Percentiles rank a stretch among this genome's conserved stretches.
Evolutionary conservation across 768 basidiomycete genomes (phyloP).

Genomic region (Russula virescens): DNA sequence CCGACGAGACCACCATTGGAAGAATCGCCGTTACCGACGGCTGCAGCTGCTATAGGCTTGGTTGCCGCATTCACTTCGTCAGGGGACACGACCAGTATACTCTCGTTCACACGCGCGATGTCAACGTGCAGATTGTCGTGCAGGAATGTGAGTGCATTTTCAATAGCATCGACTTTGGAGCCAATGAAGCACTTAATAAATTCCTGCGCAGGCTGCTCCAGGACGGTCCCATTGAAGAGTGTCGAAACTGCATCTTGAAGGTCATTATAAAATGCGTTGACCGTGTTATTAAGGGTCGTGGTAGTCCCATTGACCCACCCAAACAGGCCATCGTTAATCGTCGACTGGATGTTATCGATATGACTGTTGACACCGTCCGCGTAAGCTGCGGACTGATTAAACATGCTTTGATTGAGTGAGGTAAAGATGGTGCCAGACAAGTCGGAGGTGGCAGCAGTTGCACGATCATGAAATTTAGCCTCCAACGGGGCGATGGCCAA

Average conservation of each 20-base stretch:
- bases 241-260: conserved; percentile 71
- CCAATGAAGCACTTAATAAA: conserved; percentile 89
- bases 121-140: conserved; percentile 80
- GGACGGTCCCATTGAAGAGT: conserved; percentile 80
- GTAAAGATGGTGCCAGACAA: conserved; percentile 67
- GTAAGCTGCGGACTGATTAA: conserved; percentile 70
- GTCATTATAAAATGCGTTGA: conserved; percentile 82
- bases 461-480: conserved; percentile 56
- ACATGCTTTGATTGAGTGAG: conserved; percentile 79
- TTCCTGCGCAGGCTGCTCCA: conserved; percentile 75
- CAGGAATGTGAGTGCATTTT: conserved; percentile 85
- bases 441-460: conserved; percentile 53
- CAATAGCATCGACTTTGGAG: conserved; percentile 81
- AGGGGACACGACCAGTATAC: conserved; percentile 72
- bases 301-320: conserved; percentile 95
- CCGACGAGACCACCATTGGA: conserved; percentile 58
- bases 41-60: conserved; percentile 76
- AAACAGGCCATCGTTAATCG: conserved; percentile 82
- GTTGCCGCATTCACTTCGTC: conserved; percentile 66
- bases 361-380: conserved; percentile 71
- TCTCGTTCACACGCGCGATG: conserved; percentile 71
- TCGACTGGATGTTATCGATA: conserved; percentile 62
- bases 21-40: conserved; percentile 53
- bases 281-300: conserved; percentile 76
- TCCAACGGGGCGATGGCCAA: conserved; percentile 70